phyloP scores from a whole-genome alignment of 352 stramenopile species.

The Phytophthora rubi region DNA sequence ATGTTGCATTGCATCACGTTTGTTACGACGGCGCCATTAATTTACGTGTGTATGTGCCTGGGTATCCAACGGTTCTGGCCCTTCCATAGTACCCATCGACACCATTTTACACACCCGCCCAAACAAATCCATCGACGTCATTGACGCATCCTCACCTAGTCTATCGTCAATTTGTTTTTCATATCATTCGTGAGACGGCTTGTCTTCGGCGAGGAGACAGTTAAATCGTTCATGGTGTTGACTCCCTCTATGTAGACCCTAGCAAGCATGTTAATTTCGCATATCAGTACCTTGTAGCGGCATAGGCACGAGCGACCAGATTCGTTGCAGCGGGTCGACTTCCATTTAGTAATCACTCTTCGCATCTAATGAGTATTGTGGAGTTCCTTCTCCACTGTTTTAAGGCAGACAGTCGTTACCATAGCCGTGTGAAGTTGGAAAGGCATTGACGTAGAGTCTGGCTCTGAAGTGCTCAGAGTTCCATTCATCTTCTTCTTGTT shows the following conservation, averaged over 20 bases:
- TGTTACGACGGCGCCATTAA: neutral
- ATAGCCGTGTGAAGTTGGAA: too few relatives aligned
- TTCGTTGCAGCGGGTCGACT: neutral
- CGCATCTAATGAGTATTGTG: neutral
- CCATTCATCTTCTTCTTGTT: too few relatives aligned
- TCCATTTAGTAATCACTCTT: neutral
- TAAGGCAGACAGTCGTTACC: too few relatives aligned
- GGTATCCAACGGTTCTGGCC: neutral
- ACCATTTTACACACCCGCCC: neutral
- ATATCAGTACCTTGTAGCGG: neutral
- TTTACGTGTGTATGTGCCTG: neutral
- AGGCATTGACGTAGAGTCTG: too few relatives aligned
- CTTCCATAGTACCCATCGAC: neutral
- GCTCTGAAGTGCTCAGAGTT: too few relatives aligned
- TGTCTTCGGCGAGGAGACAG: neutral
- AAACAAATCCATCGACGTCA: neutral
- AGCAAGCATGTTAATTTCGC: neutral
- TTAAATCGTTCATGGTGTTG: neutral
- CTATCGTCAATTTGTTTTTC: neutral
- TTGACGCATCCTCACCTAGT: neutral
- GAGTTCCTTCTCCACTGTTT: too few relatives aligned
- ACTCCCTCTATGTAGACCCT: neutral
- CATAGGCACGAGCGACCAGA: neutral
- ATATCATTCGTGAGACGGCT: neutral
- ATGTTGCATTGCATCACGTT: neutral